A percentile compares a stretch with the other conserved stretches of the same genome.
phyloP scores from a whole-genome alignment of 176 grass and related monocot species.

The Tillandsia fasciculata region DNA sequence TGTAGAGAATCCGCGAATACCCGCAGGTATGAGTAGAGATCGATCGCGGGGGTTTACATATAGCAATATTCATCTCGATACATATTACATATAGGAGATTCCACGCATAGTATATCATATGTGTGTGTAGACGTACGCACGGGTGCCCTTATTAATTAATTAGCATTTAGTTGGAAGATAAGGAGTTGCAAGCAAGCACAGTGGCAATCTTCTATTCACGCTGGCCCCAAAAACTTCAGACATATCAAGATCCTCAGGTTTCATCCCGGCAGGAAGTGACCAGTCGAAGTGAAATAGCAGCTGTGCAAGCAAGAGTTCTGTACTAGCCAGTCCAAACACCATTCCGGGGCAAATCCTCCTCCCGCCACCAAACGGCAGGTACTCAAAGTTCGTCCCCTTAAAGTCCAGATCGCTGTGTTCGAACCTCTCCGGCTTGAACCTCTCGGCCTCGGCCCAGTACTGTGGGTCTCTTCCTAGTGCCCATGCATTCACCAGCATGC shows the following conservation, averaged over 20 bases:
- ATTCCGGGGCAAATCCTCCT: slow-evolving; percentile 43
- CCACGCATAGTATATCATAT: too few relatives aligned
- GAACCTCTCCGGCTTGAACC: slow-evolving; percentile 42
- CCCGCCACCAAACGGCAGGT: slow-evolving; percentile 33
- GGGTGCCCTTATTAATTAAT: too few relatives aligned
- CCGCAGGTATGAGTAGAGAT: too few relatives aligned
- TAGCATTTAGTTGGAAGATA: not conserved
- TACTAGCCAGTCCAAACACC: slow-evolving; percentile 31
- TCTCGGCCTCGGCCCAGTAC: slow-evolving; percentile 29
- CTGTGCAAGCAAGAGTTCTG: slow-evolving; percentile 35
- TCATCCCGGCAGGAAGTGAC: not conserved
- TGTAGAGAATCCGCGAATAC: too few relatives aligned
- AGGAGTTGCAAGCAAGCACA: slow-evolving; percentile 6
- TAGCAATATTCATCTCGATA: too few relatives aligned
- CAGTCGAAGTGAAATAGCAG: slow-evolving; percentile 54
- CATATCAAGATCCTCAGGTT: slow-evolving; percentile 26
- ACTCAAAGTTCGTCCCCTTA: slow-evolving; percentile 37
- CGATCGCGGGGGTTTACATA: too few relatives aligned
- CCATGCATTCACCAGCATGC: slow-evolving; percentile 42
- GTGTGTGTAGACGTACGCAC: too few relatives aligned
- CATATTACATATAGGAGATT: too few relatives aligned
- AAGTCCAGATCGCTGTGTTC: slow-evolving; percentile 9
- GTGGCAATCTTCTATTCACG: not conserved
- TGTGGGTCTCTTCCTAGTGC: slow-evolving; percentile 35
- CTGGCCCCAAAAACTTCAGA: slow-evolving; percentile 19